phyloP scores from a whole-genome alignment of 2,329 filamentous ascomycete genomes.

The Coniella lustricola region DNA sequence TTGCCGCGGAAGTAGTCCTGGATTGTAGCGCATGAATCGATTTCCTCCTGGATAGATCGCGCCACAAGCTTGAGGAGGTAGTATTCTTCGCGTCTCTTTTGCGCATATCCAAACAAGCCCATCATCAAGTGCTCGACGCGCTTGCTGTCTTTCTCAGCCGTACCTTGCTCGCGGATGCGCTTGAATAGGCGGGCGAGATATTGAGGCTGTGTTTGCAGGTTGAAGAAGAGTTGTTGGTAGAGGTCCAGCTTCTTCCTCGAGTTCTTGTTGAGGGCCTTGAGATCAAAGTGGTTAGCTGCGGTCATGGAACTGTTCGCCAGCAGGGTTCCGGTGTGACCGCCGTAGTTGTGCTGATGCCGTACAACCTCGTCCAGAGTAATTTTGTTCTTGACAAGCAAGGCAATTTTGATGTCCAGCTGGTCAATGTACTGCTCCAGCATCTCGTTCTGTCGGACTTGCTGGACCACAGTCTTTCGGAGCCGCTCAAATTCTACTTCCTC shows the following conservation, averaged over 20 bases:
- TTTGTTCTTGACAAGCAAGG: conserved; percentile 97
- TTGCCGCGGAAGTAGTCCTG: conserved; percentile 85
- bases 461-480: conserved; percentile 89
- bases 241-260: conserved; percentile 92
- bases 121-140: conserved; percentile 90
- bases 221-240: conserved; percentile 97
- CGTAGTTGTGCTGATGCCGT: conserved; percentile 92
- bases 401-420: conserved; percentile 98
- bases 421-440: conserved; percentile 97
- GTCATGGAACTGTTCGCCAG: conserved; percentile 83
- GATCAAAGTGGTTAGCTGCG: conserved; percentile 86
- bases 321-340: conserved; percentile 77
- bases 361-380: conserved; percentile 98
- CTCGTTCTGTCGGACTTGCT: conserved; percentile 95
- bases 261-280: conserved; percentile 95
- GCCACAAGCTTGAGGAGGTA: conserved; percentile 86
- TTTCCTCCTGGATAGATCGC: conserved; percentile 76
- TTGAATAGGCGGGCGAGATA: conserved; percentile 88
- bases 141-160: conserved; percentile 86
- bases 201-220: conserved; percentile 90
- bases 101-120: conserved; percentile 93
- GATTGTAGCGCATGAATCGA: conserved; percentile 63
- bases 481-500: conserved; percentile 97
- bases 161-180: conserved; percentile 73
- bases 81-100: conserved; percentile 95